Percentiles rank a stretch among this genome's conserved stretches.
phyloP scores from a whole-genome alignment of 805 yeast genomes.

The Maudiozyma serrabonitensis region DNA sequence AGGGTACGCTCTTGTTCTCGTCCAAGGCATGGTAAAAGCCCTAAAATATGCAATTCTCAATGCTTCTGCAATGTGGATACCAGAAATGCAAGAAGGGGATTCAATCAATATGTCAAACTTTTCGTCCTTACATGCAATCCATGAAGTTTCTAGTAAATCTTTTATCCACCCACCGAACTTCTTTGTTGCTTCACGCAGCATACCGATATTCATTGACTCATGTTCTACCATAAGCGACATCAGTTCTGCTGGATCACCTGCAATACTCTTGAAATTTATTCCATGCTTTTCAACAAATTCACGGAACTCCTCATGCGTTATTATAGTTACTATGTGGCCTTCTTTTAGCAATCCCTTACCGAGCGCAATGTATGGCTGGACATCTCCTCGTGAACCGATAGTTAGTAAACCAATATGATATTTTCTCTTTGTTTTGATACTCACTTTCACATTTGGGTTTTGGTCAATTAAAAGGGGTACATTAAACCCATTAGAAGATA shows the following conservation, averaged over 20 bases:
- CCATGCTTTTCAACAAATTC: constrained; percentile 65
- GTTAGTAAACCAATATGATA: constrained; percentile 64
- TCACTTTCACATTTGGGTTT: constrained; percentile 44
- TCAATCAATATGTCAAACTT: constrained; percentile 67
- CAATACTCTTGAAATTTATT: constrained; percentile 60
- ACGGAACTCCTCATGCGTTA: constrained; percentile 75
- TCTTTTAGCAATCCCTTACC: constrained; percentile 68
- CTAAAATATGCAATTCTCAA: constrained; percentile 81
- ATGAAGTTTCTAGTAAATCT: constrained; percentile 60
- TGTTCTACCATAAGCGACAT: constrained; percentile 91
- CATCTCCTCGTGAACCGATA: constrained; percentile 94
- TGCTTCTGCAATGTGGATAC: constrained; percentile 91
- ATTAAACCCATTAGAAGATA: constrained; percentile 52
- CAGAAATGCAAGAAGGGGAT: constrained; percentile 95
- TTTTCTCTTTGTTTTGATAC: constrained; percentile 43
- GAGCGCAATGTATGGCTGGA: constrained; percentile 90
- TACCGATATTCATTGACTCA: constrained; percentile 75
- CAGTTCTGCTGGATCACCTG: constrained; percentile 87
- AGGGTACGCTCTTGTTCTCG: constrained; percentile 88
- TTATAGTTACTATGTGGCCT: constrained; percentile 78
- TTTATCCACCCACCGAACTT: constrained; percentile 78
- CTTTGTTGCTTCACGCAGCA: constrained; percentile 71
- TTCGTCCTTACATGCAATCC: constrained; percentile 76
- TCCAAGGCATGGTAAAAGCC: constrained; percentile 99
- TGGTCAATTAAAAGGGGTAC: constrained; percentile 64